Evolutionary conservation across 1,139 yeast genomes (phyloP), one percentile per base, ranked within the genome.

Genomic region (Scheffersomyces illinoinensis): DNA sequence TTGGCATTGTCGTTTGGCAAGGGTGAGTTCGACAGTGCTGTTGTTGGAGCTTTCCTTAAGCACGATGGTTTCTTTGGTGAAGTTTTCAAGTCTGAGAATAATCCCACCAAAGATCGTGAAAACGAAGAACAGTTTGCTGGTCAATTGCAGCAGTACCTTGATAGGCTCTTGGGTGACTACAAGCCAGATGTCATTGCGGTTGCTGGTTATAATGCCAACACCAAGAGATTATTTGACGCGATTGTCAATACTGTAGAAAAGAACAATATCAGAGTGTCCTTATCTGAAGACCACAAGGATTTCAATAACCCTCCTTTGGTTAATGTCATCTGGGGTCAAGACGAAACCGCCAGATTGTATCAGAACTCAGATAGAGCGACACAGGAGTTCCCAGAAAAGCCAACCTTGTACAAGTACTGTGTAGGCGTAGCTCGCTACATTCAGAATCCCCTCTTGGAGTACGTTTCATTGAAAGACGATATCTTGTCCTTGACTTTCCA

Each of bases 371-470:
- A 81, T 48, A 83, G 93, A 62, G 97, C 97, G 0, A 76, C 76
- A 17, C 79, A 82, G 53, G 98, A 95, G 71, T 91, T 90, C 71
- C 88, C 97, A n/a, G 97, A 91, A 68, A 90, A 91, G 64, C 88
- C 97, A 1, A 83, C 91, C 1, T 81, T 93, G 61, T 88, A 89
- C n/a, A 86, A 90, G 65, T 95, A 93, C 75, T 89, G 96, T 73
- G 86, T 93, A 64, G 97, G 93, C 1, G 80, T 95, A 62, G 98
- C 96, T 5, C 86, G 98, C 64, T 95, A 91, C 71, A 84, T 91
- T 58, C 99, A 96, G 75, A 89, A 91, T 58, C 99, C 99, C 7
- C 74, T 95, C 58, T 76, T 91, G 67, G 99, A 96, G 72, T 95
- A 93, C 71, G 87, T 95, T 57, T 85, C 95, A 10, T 78, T 95